A percentile compares a stretch with the other conserved stretches of the same genome.
phyloP scores from a whole-genome alignment of 164 flowering plant genomes.

The Sedum album region DNA sequence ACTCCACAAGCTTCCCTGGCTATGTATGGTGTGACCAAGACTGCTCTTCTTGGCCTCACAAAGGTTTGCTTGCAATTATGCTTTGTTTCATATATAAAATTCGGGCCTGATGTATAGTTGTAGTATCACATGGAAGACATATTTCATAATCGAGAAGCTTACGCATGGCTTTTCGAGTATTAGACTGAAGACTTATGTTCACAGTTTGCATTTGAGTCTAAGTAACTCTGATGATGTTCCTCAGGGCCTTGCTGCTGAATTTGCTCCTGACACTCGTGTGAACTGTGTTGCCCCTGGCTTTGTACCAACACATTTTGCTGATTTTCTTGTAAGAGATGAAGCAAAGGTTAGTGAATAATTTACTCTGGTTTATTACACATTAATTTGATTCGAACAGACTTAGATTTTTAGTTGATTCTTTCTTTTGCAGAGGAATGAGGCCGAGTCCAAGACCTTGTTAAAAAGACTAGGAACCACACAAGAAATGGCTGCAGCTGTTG shows the following conservation, averaged over 20 bases:
- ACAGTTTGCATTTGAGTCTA: slow-evolving; percentile 8
- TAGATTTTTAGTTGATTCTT: not conserved
- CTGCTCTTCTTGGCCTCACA: slow-evolving; percentile 96
- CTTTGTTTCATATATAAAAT: slow-evolving; percentile 18
- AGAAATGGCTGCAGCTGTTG: slow-evolving; percentile 90
- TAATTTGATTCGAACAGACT: not conserved
- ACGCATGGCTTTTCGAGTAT: no score
- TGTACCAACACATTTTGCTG: slow-evolving; percentile 91
- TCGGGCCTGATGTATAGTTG: no score
- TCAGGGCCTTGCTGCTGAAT: slow-evolving; percentile 10
- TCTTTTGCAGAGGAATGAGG: slow-evolving; percentile 35
- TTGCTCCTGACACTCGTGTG: slow-evolving; percentile 1
- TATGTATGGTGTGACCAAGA: slow-evolving; percentile 97
- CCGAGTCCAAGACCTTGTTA: slow-evolving; percentile 48
- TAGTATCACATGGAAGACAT: no score
- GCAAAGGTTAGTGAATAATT: slow-evolving; percentile 39
- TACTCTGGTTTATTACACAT: not conserved
- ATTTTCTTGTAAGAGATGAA: slow-evolving; percentile 35
- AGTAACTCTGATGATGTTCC: not conserved
- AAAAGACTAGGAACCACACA: slow-evolving; percentile 74
- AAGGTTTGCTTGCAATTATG: slow-evolving; percentile 31
- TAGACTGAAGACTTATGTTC: no score
- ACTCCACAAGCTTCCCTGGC: slow-evolving; percentile 50
- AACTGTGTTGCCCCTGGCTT: slow-evolving; percentile 58
- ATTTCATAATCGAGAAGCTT: no score